These are phyloP conservation scores for Phytophthora quininea DNA, from an alignment of 352 stramenopile species.

Conservation along the genomic window DNA sequence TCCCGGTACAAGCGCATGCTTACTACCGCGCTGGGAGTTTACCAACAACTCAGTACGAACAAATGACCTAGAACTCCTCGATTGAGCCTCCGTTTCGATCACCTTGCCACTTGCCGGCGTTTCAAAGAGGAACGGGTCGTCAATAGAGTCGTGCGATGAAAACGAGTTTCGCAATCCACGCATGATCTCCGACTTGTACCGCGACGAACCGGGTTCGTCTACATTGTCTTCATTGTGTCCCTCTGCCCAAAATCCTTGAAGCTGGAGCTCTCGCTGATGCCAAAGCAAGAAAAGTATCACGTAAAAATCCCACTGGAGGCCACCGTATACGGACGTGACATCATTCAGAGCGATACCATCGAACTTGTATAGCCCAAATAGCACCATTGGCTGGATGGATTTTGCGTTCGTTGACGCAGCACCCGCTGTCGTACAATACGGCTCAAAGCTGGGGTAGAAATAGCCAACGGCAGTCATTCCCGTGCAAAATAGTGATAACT, in stretches of 20 bases:
- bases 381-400: slow-evolving; percentile 75
- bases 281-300: slow-evolving; percentile 79
- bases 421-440: slow-evolving; percentile 59
- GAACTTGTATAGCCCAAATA: slow-evolving; percentile 90
- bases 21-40: slow-evolving; percentile 30
- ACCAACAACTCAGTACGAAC: slow-evolving; percentile 10
- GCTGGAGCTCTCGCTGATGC: slow-evolving; percentile 80
- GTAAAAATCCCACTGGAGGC: slow-evolving; percentile 88
- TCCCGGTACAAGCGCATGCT: slow-evolving; percentile 12
- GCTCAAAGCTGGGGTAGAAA: slow-evolving; percentile 83
- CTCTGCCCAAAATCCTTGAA: slow-evolving; percentile 79
- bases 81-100: slow-evolving; percentile 3
- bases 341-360: slow-evolving; percentile 66
- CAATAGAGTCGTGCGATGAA: slow-evolving; percentile 79
- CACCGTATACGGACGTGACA: slow-evolving; percentile 61
- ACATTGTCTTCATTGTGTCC: slow-evolving; percentile 18
- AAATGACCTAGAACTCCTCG: slow-evolving; percentile 14
- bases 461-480: slow-evolving; percentile 54
- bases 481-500: slow-evolving; percentile 86
- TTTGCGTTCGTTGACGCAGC: slow-evolving; percentile 52
- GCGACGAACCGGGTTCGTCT: slow-evolving; percentile 37
- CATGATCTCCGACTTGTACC: slow-evolving; percentile 53
- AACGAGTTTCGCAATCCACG: slow-evolving; percentile 48
- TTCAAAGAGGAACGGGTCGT: slow-evolving; percentile 64
- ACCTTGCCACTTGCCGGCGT: slow-evolving; percentile 22